These are phyloP conservation scores for Prunus yedoensis DNA, from an alignment of 331 rosid genomes.

Conservation along the genomic window DNA sequence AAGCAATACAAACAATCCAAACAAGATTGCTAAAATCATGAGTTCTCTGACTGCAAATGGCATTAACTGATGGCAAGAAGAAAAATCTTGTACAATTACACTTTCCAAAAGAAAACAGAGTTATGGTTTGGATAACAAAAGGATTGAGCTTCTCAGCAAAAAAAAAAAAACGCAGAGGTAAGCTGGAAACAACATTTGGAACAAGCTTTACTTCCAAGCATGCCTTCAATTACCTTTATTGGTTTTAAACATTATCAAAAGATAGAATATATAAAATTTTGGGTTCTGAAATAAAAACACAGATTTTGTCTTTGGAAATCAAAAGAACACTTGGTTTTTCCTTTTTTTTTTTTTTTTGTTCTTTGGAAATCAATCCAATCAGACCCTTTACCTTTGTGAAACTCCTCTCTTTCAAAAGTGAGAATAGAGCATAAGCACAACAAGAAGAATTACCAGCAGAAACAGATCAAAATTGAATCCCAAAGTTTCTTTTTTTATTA, in stretches of 20 bases:
- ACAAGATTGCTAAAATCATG: no score
- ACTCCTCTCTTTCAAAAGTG: not conserved
- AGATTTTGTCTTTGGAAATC: not conserved
- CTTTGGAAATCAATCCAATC: not conserved
- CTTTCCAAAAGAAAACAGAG: not conserved
- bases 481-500: no score
- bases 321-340: no score
- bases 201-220: not conserved
- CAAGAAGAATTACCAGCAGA: constrained; percentile 52
- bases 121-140: constrained; percentile 1
- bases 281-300: not conserved
- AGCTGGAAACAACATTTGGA: not conserved
- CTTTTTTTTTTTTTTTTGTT: no score
- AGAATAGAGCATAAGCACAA: not conserved
- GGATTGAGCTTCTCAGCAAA: not conserved
- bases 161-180: not conserved
- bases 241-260: not conserved
- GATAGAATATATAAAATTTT: not conserved
- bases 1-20: no score
- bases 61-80: no score
- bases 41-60: no score
- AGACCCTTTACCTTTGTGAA: not conserved
- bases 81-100: not conserved
- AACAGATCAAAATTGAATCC: constrained; percentile 26
- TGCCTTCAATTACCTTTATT: not conserved